phyloP scores from a whole-genome alignment of 139 green algal species.

The Dunaliella sp. region DNA sequence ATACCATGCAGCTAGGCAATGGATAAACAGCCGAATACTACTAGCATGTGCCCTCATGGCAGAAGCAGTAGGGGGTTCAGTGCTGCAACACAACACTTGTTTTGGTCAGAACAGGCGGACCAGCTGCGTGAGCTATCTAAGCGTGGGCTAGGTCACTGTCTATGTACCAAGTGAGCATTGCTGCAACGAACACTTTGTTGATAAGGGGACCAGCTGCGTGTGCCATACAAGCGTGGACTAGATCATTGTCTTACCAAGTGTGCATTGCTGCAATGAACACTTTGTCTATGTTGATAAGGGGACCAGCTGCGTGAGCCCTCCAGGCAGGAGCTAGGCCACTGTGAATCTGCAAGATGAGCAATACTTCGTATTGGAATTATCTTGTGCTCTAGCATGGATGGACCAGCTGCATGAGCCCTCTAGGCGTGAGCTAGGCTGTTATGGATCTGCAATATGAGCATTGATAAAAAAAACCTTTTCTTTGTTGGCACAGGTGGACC shows the following conservation, averaged over 20 bases:
- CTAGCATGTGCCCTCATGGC: no score
- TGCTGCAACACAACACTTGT: neutral
- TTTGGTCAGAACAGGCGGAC: conserved; percentile 9
- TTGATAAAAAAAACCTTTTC: neutral
- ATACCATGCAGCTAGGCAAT: no score
- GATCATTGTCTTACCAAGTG: conserved; percentile 34
- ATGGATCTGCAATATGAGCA: no score
- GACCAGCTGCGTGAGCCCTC: conserved; percentile 26
- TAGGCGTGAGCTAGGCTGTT: no score
- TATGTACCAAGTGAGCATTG: conserved; percentile 24
- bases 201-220: conserved; percentile 24
- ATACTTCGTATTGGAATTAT: no score
- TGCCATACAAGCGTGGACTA: conserved; percentile 32
- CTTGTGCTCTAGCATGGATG: no score
- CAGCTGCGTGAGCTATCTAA: conserved; percentile 19
- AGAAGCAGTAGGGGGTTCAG: no score
- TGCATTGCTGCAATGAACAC: conserved; percentile 10
- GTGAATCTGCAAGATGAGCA: conserved; percentile 21
- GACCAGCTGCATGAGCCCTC: no score
- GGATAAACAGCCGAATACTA: no score
- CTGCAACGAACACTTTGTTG: neutral
- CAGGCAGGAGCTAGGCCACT: conserved; percentile 48
- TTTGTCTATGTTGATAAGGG: conserved; percentile 3
- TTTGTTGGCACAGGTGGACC: conserved; percentile 18
- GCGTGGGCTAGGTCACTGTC: conserved; percentile 46